Evolutionary conservation across 1,284 basidiomycete species (phyloP), one percentile per base, ranked within the genome.

Genomic region (Puccinia coronata): DNA sequence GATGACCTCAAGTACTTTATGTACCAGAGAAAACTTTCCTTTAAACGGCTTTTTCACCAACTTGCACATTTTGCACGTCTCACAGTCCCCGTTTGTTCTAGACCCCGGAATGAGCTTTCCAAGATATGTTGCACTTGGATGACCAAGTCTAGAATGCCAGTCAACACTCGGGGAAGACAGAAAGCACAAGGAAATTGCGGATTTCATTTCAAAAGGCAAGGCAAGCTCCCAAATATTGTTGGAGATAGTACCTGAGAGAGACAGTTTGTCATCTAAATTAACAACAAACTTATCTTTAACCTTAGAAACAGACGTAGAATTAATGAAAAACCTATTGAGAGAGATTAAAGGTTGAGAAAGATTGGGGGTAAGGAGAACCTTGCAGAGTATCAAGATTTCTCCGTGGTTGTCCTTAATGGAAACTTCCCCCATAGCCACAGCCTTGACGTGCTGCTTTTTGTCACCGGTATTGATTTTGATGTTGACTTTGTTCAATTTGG

Each of bases 1-100:
- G 6, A 67, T 6, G 6, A 31, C 36, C 14, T 67, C 63, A 12
- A 67, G 36, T 12, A 41, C 20, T 12, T 11, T 23, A 41, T 9
- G 16, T 34, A 31, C 25, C 34, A 31, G 25, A 6, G 23, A 5
- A 67, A 67, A 67, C 16, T 11, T 31, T 34, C 36, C 31, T 34
- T 25, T 67, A 31, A 67, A 67, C 16, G 63, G 63, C 16, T 6
- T 6, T 31, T 41, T n/a, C 11, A 23, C 34, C 8, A 9, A 25
- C 34, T 67, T 67, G 63, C 36, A 34, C 28, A 41, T 67, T 23
- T 67, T 67, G 63, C 63, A 67, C 23, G 23, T 41, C 8, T 34
- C 31, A 23, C 63, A 67, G 36, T n/a, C 18, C 16, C 34, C 31
- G 36, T 31, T 41, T 8, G 20, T 31, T 28, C n/a, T n/a, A n/a